Base-by-base conservation (phyloP, 2,329 filamentous ascomycete species). In the Aspergillus ustus region DNA sequence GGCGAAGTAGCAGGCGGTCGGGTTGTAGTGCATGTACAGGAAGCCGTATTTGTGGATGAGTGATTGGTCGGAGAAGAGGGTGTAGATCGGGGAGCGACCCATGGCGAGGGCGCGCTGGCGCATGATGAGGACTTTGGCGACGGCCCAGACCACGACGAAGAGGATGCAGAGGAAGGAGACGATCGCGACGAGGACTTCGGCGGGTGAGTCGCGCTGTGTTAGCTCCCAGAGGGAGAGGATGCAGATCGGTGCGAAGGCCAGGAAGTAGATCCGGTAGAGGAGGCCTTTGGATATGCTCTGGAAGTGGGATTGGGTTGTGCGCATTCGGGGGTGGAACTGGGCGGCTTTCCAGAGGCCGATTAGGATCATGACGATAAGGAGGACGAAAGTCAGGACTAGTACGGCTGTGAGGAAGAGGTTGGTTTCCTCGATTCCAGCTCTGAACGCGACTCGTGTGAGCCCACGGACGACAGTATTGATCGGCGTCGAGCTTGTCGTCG, bases 1-100 rank as follows among this genome's bases (percentile, higher is more conserved):
- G 70, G 97, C 92, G 78, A 94, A 97, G 82, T 95, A 97, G 84
- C 97, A 97, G 45, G 93, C 92, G 3, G 93, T 94, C 43, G 93
- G 93, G 71, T 94, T 91, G 84, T 96, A 97, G 77, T 96, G 93
- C 43, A 98, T 92, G 75, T 97, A 98, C 67, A 98, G 86, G 83
- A 97, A 97, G 22, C 94, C 94, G 93, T 93, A 97, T 80, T 97
- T 96, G 86, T 97, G 97, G 65, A 98, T 86, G 56, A 91, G 89
- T 66, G 91, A 86, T 15, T 93, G 93, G 72, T 98, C 93, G 2
- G 94, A 97, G 81, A 96, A 98, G 64, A 98, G 87, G 69, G 97
- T 96, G 78, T 97, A 97, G 29, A 93, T 93, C 28, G 94, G 93
- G 81, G 97, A 97, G 80, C 93, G 93, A 84, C 97, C 93, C 87